Base-by-base conservation (phyloP, 768 basidiomycete species). In the Termitomyces sp. region DNA sequence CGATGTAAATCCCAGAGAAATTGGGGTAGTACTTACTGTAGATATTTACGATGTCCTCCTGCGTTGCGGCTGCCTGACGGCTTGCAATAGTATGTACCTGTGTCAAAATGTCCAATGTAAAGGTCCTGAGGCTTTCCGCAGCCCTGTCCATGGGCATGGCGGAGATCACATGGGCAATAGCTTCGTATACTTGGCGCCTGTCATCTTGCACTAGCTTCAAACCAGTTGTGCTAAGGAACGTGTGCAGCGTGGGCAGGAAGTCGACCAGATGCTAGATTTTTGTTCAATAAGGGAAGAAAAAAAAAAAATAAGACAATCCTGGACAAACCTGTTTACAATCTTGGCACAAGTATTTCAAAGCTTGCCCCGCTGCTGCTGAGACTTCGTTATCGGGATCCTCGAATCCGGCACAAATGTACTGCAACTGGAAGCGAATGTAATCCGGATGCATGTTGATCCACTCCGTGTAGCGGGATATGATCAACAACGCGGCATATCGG, bases 301-400 rank as follows among this genome's bases (percentile, higher is more conserved):
- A 3, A 18, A 28, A 50, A 28, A 33, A 13, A 16, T 5, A 2
- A 14, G 16, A 30, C 9, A 32, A 30, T 35, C 35, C 33, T 23
- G 33, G 20, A 43, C 33, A 62, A 67, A 92, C 93, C 77, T 82
- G 78, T 77, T 89, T 93, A 76, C 97, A 98, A 72, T 99, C 97
- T 70, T 97, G 90, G 72, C 96, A 98, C 61, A 99, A 80, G 73
- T 91, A 98, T 70, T 95, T 96, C 75, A 99, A 80, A 9, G 97
- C 95, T 70, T 97, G 94, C 2, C 95, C 93, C 3, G 97, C 93
- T 20, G 97, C 97, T 20, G 94, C 93, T 62, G 85, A 85, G 35
- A 98, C 95, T 67, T 97, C 93, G 1, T 71, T 56, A 69, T 93
- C 91, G 2, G 79, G 61, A 68, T 88, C 87, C 62, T 95, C 88